Percentiles rank a stretch among this genome's conserved stretches.
Evolutionary conservation across 75 land plant species (phyloP).

Genomic region (Azolla pinnata): DNA sequence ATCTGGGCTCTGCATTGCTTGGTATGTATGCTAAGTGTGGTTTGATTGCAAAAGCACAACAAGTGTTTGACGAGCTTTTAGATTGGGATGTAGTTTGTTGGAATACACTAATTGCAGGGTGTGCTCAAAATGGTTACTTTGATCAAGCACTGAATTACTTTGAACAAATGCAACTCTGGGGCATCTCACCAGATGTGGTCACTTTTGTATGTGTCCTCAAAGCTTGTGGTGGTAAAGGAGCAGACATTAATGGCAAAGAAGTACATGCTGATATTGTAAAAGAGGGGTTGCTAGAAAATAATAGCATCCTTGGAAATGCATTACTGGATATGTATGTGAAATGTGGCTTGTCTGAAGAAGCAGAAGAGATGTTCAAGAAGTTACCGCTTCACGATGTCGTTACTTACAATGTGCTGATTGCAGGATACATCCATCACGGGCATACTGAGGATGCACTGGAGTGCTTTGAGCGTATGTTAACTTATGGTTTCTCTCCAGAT

Average conservation of each 20-base stretch:
- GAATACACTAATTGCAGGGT: constrained; percentile 3
- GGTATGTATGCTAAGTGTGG: constrained; percentile 4
- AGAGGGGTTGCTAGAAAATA: no score
- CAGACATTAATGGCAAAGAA: no score
- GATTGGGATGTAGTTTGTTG: not conserved
- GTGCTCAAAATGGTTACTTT: not conserved
- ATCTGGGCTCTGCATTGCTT: not conserved
- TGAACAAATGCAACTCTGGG: not conserved
- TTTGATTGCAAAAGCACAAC: not conserved
- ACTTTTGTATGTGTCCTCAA: not conserved
- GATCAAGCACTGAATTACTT: constrained; percentile 4
- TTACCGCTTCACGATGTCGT: no score
- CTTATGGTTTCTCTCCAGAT: not conserved
- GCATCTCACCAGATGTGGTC: not conserved
- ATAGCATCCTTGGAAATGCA: no score
- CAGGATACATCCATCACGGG: not conserved
- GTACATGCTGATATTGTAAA: no score
- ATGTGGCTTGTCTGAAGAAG: no score
- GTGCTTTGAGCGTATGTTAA: not conserved
- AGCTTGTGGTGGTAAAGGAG: no score
- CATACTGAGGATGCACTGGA: not conserved
- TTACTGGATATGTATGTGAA: no score
- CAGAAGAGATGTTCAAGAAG: no score
- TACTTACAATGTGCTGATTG: constrained; percentile 2
- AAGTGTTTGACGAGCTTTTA: constrained; percentile 5